Conservation (phyloP, 768 basidiomycete genomes). For the Russula compacta region DNA sequence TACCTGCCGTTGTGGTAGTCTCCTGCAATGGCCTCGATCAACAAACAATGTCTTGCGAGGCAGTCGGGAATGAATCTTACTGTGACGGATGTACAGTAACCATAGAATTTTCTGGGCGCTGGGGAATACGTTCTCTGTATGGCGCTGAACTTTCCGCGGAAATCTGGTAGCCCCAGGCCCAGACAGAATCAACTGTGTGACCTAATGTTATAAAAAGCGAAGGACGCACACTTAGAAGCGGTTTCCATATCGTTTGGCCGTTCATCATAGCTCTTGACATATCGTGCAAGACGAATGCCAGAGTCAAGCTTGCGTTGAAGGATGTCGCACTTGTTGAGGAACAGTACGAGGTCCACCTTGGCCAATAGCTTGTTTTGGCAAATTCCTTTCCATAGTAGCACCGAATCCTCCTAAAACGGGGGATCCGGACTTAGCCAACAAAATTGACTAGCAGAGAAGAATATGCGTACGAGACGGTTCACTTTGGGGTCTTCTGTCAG, state of each 20-base stretch:
- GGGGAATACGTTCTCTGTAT: conserved; percentile 73
- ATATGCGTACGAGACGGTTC: conserved; percentile 36
- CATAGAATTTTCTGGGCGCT: conserved; percentile 65
- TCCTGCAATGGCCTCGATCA: conserved; percentile 33
- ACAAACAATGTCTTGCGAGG: background rate
- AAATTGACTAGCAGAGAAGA: background rate
- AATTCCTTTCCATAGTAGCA: conserved; percentile 65
- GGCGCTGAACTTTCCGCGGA: conserved; percentile 61
- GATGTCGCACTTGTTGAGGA: conserved; percentile 79
- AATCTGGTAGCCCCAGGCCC: conserved; percentile 33
- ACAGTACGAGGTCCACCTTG: conserved; percentile 65
- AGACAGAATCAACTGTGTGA: background rate
- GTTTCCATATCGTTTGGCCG: conserved; percentile 61
- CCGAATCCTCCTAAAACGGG: conserved; percentile 55
- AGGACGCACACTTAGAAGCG: conserved; percentile 51
- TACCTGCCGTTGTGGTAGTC: conserved; percentile 62
- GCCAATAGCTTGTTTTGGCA: conserved; percentile 64
- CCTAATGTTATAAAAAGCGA: background rate
- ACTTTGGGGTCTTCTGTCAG: conserved; percentile 43
- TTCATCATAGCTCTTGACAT: conserved; percentile 63
- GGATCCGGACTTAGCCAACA: background rate
- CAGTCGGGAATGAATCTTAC: conserved; percentile 28
- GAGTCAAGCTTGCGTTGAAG: conserved; percentile 54
- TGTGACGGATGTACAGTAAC: conserved; percentile 70
- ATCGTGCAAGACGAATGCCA: conserved; percentile 55